Conservation (phyloP, 2,329 filamentous ascomycete genomes). For the Clathrospora elynae region DNA sequence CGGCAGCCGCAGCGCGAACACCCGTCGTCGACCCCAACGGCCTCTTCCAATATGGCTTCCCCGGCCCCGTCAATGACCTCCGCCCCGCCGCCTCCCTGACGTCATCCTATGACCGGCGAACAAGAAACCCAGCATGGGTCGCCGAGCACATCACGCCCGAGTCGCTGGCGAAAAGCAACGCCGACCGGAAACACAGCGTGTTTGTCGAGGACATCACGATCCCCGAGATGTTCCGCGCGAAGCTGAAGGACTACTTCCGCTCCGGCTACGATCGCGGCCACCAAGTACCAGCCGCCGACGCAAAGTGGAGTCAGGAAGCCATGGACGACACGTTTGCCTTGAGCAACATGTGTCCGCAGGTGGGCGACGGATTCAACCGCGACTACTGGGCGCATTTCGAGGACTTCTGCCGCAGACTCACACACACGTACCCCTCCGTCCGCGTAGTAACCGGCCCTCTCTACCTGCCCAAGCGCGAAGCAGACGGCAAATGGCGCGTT, state of each 20-base stretch:
- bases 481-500: constrained; percentile 94
- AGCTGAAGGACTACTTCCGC: constrained; percentile 91
- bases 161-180: constrained; percentile 75
- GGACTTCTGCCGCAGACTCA: constrained; percentile 89
- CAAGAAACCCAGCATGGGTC: constrained; percentile 89
- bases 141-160: constrained; percentile 92
- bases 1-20: constrained; percentile 26
- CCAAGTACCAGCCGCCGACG: constrained; percentile 95
- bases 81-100: constrained; percentile 76
- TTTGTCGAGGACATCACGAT: constrained; percentile 83
- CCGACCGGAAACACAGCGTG: constrained; percentile 79
- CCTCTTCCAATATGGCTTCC: constrained; percentile 71
- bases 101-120: constrained; percentile 87
- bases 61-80: constrained; percentile 84
- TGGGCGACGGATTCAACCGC: constrained; percentile 96
- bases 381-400: constrained; percentile 99
- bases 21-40: constrained; percentile 56
- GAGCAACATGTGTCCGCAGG: constrained; percentile 97
- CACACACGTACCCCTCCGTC: constrained; percentile 79
- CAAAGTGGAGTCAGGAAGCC: constrained; percentile 90
- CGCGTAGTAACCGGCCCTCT: constrained; percentile 91
- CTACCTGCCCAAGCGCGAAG: constrained; percentile 85
- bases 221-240: constrained; percentile 85
- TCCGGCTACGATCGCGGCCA: constrained; percentile 95
- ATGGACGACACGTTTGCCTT: constrained; percentile 96